phyloP scores from a whole-genome alignment of 495 filamentous ascomycete species.

The Lineolata rhizophorae region DNA sequence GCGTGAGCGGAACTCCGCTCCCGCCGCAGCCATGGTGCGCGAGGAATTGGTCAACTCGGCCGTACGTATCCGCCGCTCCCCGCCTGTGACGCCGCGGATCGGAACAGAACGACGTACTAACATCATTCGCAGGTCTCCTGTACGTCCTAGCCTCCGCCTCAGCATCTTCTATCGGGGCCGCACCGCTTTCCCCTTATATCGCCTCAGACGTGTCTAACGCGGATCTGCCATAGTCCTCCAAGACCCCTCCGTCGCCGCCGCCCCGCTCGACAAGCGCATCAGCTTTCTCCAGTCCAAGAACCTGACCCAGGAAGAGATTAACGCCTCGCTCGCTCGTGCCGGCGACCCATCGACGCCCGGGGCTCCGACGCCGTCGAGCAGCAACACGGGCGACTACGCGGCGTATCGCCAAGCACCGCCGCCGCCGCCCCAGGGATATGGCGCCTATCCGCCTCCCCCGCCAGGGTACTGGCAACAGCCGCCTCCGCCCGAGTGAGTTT shows the following conservation, averaged over 20 bases:
- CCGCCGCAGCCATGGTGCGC: conserved; percentile 20
- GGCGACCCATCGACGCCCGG: conserved; percentile 29
- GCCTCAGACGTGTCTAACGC: no score
- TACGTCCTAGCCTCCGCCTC: conserved; percentile 11
- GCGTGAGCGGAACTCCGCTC: no score
- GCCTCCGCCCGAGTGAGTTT: conserved; percentile 35
- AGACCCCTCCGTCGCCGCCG: conserved; percentile 74
- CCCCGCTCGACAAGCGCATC: conserved; percentile 78
- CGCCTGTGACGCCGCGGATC: conserved; percentile 1
- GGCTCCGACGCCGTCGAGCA: conserved; percentile 7
- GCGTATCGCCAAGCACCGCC: conserved; percentile 22
- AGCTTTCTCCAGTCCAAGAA: conserved; percentile 95
- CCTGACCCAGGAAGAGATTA: conserved; percentile 86
- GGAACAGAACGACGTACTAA: conserved; percentile 14
- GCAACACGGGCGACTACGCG: conserved; percentile 16
- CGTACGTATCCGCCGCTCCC: conserved; percentile 9
- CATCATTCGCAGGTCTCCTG: conserved; percentile 29
- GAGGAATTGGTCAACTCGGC: conserved; percentile 21
- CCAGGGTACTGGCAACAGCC: conserved; percentile 48
- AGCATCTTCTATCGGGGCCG: not conserved
- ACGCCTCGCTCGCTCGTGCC: conserved; percentile 54
- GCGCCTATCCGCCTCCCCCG: conserved; percentile 27
- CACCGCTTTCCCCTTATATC: conserved; percentile 3
- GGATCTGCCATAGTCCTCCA: conserved; percentile 59
- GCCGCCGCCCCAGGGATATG: conserved; percentile 43